Evolutionary conservation across 2,329 filamentous ascomycete species (phyloP).

Genomic region (Aspergillus sp.): DNA sequence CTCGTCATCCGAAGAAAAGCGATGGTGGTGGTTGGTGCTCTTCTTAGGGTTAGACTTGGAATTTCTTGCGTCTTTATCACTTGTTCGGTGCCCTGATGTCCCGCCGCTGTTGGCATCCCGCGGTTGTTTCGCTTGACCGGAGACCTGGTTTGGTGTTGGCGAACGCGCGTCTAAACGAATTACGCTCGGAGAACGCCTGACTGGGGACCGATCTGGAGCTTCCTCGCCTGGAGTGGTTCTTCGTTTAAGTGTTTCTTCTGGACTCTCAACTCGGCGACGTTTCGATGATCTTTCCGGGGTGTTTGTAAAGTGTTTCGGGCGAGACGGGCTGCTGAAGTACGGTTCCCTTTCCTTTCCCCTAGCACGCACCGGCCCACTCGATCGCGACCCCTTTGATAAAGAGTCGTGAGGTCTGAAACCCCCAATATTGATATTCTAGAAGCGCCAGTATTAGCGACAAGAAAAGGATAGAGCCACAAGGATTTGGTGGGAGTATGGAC

Average conservation of each 20-base stretch:
- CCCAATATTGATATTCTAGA: slow-evolving; percentile 4
- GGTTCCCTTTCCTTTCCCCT: slow-evolving; percentile 15
- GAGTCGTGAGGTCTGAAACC: slow-evolving; percentile 25
- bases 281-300: slow-evolving; percentile 26
- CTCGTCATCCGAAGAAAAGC: slow-evolving; percentile 11
- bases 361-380: slow-evolving; percentile 35
- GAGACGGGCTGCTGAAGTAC: slow-evolving; percentile 7
- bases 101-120: slow-evolving; percentile 1
- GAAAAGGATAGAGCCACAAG: neutral
- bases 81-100: slow-evolving; percentile 19
- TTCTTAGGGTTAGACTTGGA: slow-evolving; percentile 7
- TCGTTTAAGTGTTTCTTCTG: neutral
- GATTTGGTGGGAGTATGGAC: neutral
- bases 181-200: slow-evolving; percentile 7
- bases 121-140: slow-evolving; percentile 6
- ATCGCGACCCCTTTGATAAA: slow-evolving; percentile 25
- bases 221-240: slow-evolving; percentile 23
- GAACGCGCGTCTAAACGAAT: slow-evolving; percentile 18
- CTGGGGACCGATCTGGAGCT: slow-evolving; percentile 6
- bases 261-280: slow-evolving; percentile 27
- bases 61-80: slow-evolving; percentile 19
- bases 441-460: neutral
- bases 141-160: slow-evolving; percentile 21
- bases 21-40: neutral
- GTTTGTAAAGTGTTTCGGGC: slow-evolving; percentile 13